These are phyloP conservation scores for Pseudocercospora macadamiae DNA, from an alignment of 2,329 filamentous ascomycete genomes.

Conservation along the genomic window DNA sequence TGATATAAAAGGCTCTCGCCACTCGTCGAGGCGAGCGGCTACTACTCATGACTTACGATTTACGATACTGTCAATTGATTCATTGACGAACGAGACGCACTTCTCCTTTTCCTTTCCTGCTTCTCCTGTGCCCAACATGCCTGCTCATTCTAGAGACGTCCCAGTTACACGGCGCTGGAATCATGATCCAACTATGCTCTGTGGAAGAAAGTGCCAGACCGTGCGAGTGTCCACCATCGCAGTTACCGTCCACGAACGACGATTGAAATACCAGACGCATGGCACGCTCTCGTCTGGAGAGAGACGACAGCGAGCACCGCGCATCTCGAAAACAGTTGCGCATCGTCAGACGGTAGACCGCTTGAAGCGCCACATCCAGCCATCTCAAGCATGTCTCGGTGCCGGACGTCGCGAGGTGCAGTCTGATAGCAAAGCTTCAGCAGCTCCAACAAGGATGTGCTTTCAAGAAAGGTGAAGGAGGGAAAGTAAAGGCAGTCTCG, in stretches of 20 bases:
- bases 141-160: background rate
- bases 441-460: constrained; percentile 3
- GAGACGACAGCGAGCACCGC: background rate
- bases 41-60: background rate
- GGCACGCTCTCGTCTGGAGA: background rate
- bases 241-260: background rate
- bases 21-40: background rate
- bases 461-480: background rate
- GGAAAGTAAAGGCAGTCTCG: no score
- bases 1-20: background rate
- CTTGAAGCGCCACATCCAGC: background rate
- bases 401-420: background rate
- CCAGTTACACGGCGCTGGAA: background rate
- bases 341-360: background rate
- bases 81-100: background rate
- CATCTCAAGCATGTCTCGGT: background rate
- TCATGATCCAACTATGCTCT: background rate
- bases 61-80: background rate
- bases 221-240: background rate
- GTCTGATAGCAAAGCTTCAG: background rate
- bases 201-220: background rate
- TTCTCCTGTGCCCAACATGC: background rate
- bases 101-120: background rate
- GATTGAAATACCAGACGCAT: background rate
- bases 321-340: background rate